phyloP scores from a whole-genome alignment of 345 rosid species.

The Murraya paniculata region DNA sequence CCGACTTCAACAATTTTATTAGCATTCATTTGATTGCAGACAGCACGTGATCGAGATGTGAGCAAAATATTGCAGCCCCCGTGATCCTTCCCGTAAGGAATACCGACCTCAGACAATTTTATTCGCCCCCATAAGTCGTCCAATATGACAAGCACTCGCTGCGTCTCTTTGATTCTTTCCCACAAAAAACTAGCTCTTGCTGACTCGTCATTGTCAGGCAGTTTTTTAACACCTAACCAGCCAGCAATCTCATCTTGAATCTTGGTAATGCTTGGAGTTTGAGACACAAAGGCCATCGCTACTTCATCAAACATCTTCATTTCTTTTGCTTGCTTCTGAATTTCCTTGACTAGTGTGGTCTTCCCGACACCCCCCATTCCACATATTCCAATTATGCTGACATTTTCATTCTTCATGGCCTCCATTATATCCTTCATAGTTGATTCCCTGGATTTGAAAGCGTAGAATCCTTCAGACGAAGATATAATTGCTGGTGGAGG shows the following conservation, averaged over 20 bases:
- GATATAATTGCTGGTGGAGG: neutral
- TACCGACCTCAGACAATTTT: neutral
- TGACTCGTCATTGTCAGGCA: neutral
- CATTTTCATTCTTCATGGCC: neutral
- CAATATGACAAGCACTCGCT: constrained; percentile 20
- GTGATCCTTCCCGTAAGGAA: neutral
- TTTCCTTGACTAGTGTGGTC: constrained; percentile 19
- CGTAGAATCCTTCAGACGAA: neutral
- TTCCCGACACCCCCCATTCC: constrained; percentile 13
- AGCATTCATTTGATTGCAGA: neutral
- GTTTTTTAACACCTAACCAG: neutral
- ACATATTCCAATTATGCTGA: constrained; percentile 10
- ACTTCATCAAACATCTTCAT: constrained; percentile 9
- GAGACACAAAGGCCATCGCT: neutral
- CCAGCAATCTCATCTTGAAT: constrained; percentile 16
- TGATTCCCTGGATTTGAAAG: neutral
- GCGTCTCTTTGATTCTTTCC: neutral
- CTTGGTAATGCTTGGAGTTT: neutral
- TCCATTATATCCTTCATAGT: neutral
- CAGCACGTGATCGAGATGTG: neutral
- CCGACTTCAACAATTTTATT: neutral
- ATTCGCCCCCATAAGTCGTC: neutral
- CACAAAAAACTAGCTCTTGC: constrained; percentile 14
- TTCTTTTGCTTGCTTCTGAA: neutral
- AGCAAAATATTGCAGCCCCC: neutral